phyloP scores from a whole-genome alignment of 2,329 filamentous ascomycete genomes.

The Mycosphaerella sp. region DNA sequence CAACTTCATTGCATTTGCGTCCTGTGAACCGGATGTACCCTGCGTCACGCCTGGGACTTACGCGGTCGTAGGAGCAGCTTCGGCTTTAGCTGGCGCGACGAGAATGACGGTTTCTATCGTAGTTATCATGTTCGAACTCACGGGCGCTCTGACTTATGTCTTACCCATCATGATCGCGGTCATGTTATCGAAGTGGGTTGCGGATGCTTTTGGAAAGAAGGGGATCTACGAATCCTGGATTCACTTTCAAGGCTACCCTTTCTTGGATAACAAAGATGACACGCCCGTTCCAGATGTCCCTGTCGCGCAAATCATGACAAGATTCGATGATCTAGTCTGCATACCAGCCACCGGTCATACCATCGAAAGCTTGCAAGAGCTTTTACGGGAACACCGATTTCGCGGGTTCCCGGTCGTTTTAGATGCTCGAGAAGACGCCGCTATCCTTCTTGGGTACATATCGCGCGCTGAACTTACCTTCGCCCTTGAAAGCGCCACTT shows the following conservation, averaged over 20 bases:
- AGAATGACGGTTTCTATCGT: slow-evolving; percentile 97
- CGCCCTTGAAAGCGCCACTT: slow-evolving; percentile 61
- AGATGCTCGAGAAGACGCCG: slow-evolving; percentile 58
- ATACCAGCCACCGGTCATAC: slow-evolving; percentile 79
- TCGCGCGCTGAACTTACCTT: slow-evolving; percentile 83
- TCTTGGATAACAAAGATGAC: slow-evolving; percentile 86
- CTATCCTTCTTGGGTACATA: slow-evolving; percentile 85
- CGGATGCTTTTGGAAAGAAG: slow-evolving; percentile 83
- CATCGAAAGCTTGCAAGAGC: slow-evolving; percentile 62
- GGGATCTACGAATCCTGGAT: slow-evolving; percentile 99
- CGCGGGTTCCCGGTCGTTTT: slow-evolving; percentile 89
- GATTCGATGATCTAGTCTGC: slow-evolving; percentile 81
- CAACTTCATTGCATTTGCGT: slow-evolving; percentile 66
- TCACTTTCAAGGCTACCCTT: slow-evolving; percentile 89
- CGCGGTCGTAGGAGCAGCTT: slow-evolving; percentile 90
- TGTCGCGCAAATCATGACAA: slow-evolving; percentile 85
- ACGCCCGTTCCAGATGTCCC: slow-evolving; percentile 70
- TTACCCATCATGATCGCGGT: slow-evolving; percentile 98
- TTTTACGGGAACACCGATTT: slow-evolving; percentile 69
- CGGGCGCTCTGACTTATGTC: slow-evolving; percentile 90
- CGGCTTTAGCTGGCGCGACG: slow-evolving; percentile 87
- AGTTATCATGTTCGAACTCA: slow-evolving; percentile 99
- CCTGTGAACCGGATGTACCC: slow-evolving; percentile 73
- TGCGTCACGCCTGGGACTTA: slow-evolving; percentile 95
- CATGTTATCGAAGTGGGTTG: slow-evolving; percentile 97